Evolutionary conservation across 108 stramenopile species (phyloP), one percentile per base, ranked within the genome.

Genomic region (Nannochloropsis gaditana): DNA sequence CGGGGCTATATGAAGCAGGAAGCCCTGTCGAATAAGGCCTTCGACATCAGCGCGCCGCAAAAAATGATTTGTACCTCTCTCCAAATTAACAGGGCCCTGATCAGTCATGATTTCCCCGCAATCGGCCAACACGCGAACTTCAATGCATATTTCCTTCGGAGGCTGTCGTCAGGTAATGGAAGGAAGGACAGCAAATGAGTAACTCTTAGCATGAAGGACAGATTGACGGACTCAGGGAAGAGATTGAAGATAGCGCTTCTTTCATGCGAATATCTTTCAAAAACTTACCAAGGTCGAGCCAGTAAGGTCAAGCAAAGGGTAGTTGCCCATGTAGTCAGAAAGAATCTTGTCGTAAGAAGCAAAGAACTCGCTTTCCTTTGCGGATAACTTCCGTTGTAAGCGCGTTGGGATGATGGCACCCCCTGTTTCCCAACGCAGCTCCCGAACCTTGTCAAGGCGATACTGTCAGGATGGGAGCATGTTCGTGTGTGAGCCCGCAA

Each of bases 21-120:
- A 84, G 10, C 97, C 97, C 84, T 94, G 91, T 43, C 94, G 91
- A 79, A 97, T 90, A 84, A 95, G 92, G 44, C 92, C 92, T 88
- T 95, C 93, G 79, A 96, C 95, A 89, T 98, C 97, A 50, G 90
- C 83, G 73, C 93, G 90, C 8, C 94, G 94, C 90, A 98, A 90
- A 84, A 93, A 94, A 88, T 96, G 95, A 44, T 91, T 92, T 17
- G 93, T 92, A 21, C 96, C 96, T 84, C 91, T 85, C 83, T 93
- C 93, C 79, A 96, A 89, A 47, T 89, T 88, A 41, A 96, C 95
- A 47, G 87, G 87, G 1, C 93, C 93, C 83, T 87, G 83, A 93
- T 92, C 84, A 85, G 94, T 84, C 94, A 94, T 89, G 90, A 86
- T 43, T 87, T 92, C 59, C 79, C 80, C 84, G 83, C 90, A 89